Evolutionary conservation across 352 stramenopile genomes (phyloP).

Genomic region (Peronospora belbahrii): DNA sequence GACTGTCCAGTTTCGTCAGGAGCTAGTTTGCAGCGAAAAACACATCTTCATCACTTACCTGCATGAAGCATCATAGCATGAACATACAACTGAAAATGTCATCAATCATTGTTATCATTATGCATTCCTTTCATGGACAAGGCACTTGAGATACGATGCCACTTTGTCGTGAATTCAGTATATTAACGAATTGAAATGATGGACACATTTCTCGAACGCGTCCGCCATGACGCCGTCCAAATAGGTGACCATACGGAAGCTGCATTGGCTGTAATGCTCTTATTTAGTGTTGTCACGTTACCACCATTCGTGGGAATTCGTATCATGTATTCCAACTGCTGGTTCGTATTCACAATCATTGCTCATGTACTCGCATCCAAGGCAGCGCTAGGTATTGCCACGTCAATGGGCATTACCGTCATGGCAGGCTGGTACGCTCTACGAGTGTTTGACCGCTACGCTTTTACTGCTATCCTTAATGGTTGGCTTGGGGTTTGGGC

Average conservation of each 20-base stretch:
- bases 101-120: no score
- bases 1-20: background rate
- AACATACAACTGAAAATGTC: no score
- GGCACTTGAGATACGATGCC: no score
- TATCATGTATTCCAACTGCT: constrained; percentile 79
- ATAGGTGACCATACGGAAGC: constrained; percentile 36
- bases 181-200: constrained; percentile 8
- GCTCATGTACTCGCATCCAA: constrained; percentile 47
- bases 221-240: constrained; percentile 5
- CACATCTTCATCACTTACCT: background rate
- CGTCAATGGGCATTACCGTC: constrained; percentile 76
- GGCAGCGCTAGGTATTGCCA: constrained; percentile 59
- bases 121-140: no score
- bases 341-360: constrained; percentile 56
- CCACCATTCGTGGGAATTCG: constrained; percentile 49
- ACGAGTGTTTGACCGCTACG: constrained; percentile 69
- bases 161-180: background rate
- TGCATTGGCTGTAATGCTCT: constrained; percentile 36
- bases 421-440: constrained; percentile 84
- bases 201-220: constrained; percentile 20
- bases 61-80: no score
- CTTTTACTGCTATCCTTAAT: constrained; percentile 65
- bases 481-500: constrained; percentile 75
- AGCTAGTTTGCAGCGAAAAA: background rate
- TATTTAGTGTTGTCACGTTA: constrained; percentile 53